These are phyloP conservation scores for Neofusicoccum laricinum DNA, from an alignment of 2,329 filamentous ascomycete species.

Conservation along the genomic window DNA sequence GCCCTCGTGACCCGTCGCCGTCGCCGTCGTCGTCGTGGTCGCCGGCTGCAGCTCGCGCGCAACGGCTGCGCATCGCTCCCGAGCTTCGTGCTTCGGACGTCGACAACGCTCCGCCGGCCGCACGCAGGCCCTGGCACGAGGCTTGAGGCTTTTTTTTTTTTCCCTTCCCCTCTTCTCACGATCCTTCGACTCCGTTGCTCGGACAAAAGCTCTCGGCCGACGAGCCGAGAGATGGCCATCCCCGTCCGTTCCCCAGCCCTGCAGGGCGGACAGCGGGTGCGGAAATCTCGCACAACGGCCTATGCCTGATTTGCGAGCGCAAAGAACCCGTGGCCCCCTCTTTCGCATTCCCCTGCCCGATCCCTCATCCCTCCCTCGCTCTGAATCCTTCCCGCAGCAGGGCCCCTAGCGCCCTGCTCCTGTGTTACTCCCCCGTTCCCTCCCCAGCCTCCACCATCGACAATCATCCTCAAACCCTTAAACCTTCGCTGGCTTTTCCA, in stretches of 20 bases:
- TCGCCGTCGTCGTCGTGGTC: neutral
- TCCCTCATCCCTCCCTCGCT: neutral
- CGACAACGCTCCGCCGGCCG: neutral
- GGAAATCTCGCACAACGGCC: conserved; percentile 4
- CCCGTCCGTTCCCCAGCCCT: neutral
- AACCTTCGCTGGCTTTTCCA: conserved; percentile 9
- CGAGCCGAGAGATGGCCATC: neutral
- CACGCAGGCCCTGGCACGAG: neutral
- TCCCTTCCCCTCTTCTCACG: neutral
- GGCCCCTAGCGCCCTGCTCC: neutral
- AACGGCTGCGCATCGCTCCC: neutral
- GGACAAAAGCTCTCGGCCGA: conserved; percentile 13
- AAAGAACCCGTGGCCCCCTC: neutral
- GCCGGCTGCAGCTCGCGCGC: neutral
- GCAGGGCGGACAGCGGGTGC: neutral
- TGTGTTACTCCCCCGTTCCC: neutral
- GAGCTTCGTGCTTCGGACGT: neutral
- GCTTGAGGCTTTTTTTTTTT: neutral
- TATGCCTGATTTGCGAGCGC: neutral
- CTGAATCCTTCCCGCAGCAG: conserved; percentile 13
- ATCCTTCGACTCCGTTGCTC: neutral
- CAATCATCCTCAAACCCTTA: neutral
- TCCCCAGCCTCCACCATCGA: neutral
- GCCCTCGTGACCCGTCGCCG: neutral
- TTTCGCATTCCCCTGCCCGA: neutral